Conservation (phyloP, 2,329 filamentous ascomycete genomes). For the Neofusicoccum ribis region DNA sequence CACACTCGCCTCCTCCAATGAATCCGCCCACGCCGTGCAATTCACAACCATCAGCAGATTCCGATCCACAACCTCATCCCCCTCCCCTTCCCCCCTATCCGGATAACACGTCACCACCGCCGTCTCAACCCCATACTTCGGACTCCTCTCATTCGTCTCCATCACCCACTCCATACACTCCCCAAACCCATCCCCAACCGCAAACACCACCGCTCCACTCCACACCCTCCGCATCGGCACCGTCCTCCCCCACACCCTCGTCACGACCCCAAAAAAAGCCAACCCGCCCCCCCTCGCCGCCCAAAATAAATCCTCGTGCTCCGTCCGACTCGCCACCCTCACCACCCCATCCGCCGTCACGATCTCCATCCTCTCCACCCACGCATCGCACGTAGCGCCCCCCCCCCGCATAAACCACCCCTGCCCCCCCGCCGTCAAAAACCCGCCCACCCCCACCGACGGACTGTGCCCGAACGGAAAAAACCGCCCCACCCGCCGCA, state of each 20-base stretch:
- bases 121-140: constrained; percentile 17
- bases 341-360: constrained; percentile 35
- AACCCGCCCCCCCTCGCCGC: constrained; percentile 37
- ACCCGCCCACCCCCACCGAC: too few relatives aligned
- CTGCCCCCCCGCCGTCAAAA: too few relatives aligned
- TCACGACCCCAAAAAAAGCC: constrained; percentile 28
- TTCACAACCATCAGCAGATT: background rate
- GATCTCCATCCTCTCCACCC: constrained; percentile 30
- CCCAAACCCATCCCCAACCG: constrained; percentile 12
- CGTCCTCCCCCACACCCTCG: constrained; percentile 23
- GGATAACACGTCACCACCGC: constrained; percentile 13
- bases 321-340: constrained; percentile 27
- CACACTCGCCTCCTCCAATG: constrained; percentile 11
- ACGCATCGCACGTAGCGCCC: constrained; percentile 27
- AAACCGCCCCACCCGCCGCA: too few relatives aligned
- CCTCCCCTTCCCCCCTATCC: background rate
- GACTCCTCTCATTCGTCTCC: constrained; percentile 11
- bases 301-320: constrained; percentile 40
- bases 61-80: background rate
- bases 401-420: constrained; percentile 32
- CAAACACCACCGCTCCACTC: background rate
- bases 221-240: constrained; percentile 18
- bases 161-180: constrained; percentile 19
- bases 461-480: too few relatives aligned
- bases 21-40: constrained; percentile 12